Evolutionary conservation across 1,284 basidiomycete species (phyloP).

Genomic region (Trametes pubescens): DNA sequence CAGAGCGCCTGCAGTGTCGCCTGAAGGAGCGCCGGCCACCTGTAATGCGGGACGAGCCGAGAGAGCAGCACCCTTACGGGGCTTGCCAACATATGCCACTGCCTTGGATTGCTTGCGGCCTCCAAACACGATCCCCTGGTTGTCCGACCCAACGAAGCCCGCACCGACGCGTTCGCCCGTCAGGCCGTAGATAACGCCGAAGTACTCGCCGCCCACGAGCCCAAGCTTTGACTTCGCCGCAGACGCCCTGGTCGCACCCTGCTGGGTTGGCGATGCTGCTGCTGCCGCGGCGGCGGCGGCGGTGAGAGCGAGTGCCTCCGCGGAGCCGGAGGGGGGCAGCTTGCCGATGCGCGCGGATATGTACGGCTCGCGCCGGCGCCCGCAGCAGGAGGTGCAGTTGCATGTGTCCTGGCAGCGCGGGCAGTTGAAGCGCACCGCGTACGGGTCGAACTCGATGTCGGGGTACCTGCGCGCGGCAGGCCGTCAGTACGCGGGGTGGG

Average conservation of each 20-base stretch:
- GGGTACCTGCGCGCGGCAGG: slow-evolving; percentile 34
- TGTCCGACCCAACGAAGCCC: slow-evolving; percentile 33
- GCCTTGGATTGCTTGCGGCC: not conserved
- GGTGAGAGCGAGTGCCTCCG: slow-evolving; percentile 21
- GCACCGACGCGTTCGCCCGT: slow-evolving; percentile 33
- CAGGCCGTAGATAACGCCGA: slow-evolving; percentile 36
- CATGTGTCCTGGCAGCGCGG: slow-evolving; percentile 37
- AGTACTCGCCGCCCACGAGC: slow-evolving; percentile 27
- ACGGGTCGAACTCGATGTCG: slow-evolving; percentile 36
- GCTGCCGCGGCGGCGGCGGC: slow-evolving; percentile 13
- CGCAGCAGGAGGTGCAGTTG: slow-evolving; percentile 40
- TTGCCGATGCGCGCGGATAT: slow-evolving; percentile 32
- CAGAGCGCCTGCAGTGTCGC: not conserved
- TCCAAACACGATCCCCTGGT: slow-evolving; percentile 17
- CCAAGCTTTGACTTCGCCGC: not conserved
- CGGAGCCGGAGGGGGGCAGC: slow-evolving; percentile 25
- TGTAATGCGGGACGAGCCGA: not conserved
- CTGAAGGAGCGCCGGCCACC: not conserved
- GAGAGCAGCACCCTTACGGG: slow-evolving; percentile 6
- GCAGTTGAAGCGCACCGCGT: slow-evolving; percentile 34
- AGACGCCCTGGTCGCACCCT: not conserved
- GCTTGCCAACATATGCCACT: slow-evolving; percentile 26
- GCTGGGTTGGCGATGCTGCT: not conserved
- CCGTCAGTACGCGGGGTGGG: not conserved
- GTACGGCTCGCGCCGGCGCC: slow-evolving; percentile 37